A percentile compares a stretch with the other conserved stretches of the same genome.
Evolutionary conservation across 306 rosid species (phyloP).

Genomic region (Geum urbanum): DNA sequence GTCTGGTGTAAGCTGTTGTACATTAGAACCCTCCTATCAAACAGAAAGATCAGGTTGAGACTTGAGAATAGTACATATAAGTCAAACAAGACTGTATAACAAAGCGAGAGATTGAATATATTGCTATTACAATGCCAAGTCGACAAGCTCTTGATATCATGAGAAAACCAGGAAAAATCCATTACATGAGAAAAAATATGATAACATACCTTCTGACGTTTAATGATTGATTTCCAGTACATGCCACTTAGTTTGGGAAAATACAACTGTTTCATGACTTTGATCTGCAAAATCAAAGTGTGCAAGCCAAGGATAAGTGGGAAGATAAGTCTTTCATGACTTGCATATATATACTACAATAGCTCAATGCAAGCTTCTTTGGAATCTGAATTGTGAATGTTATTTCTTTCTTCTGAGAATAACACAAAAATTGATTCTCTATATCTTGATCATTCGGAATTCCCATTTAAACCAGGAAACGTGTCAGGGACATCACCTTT

Average conservation of each 20-base stretch:
- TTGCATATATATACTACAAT: too few species aligned
- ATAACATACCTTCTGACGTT: conserved; percentile 59
- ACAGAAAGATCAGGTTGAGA: conserved; percentile 12
- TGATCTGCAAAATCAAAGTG: conserved; percentile 43
- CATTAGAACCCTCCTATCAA: conserved; percentile 52
- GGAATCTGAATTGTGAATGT: too few species aligned
- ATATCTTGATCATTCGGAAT: neutral
- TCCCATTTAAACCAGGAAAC: neutral
- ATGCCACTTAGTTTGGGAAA: conserved; percentile 52
- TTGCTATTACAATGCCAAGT: neutral
- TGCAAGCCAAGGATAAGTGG: neutral
- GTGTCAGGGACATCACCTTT: conserved; percentile 38
- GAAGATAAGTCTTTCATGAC: neutral
- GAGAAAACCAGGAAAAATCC: neutral
- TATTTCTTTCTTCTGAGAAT: too few species aligned
- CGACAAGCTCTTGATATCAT: neutral
- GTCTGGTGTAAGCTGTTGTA: conserved; percentile 53
- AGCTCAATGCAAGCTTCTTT: too few species aligned
- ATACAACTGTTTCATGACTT: conserved; percentile 59
- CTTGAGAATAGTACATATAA: conserved; percentile 45
- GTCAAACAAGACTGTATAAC: neutral
- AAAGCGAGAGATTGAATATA: neutral
- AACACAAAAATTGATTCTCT: neutral
- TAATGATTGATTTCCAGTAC: conserved; percentile 47
- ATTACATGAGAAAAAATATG: neutral